A percentile compares a stretch with the other conserved stretches of the same genome.
Conservation (phyloP, 495 filamentous ascomycete species). For the Penicillium chermesinum region DNA sequence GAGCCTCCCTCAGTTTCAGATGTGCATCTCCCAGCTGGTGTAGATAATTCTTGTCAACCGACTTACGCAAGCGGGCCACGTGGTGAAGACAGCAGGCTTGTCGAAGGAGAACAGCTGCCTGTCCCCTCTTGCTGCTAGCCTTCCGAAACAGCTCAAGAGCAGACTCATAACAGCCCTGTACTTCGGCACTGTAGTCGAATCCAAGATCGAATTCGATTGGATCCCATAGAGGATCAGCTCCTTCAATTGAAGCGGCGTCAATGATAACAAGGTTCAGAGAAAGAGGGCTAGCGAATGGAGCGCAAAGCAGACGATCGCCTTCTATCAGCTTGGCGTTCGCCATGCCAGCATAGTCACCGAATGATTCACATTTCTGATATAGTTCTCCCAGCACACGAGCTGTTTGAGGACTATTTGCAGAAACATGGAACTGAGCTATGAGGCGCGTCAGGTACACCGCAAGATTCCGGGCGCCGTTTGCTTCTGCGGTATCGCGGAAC, state of each 20-base stretch:
- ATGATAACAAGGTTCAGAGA: conserved; percentile 17
- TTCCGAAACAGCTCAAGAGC: conserved; percentile 13
- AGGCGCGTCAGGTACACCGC: conserved; percentile 12
- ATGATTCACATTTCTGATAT: conserved; percentile 8
- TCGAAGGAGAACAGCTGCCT: conserved; percentile 21
- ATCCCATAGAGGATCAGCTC: conserved; percentile 18
- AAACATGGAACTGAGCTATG: conserved; percentile 15
- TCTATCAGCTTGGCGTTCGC: conserved; percentile 20
- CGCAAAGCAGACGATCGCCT: conserved; percentile 17
- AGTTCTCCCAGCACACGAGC: conserved; percentile 6
- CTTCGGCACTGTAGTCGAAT: conserved; percentile 9
- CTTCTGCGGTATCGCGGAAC: conserved; percentile 12
- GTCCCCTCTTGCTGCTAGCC: conserved; percentile 11
- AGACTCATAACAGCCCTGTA: conserved; percentile 7
- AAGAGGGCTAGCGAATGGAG: conserved; percentile 20
- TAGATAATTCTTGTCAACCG: neutral
- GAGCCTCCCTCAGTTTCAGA: conserved; percentile 10
- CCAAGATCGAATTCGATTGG: conserved; percentile 11
- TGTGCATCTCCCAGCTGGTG: conserved; percentile 9
- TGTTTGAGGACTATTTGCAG: conserved; percentile 9
- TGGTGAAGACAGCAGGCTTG: conserved; percentile 20
- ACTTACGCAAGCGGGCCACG: conserved; percentile 2
- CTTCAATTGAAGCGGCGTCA: conserved; percentile 2
- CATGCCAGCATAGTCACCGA: conserved; percentile 17
- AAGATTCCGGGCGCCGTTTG: conserved; percentile 2